Base-by-base conservation (phyloP, 352 stramenopile species). In the Phytophthora podocarpi region DNA sequence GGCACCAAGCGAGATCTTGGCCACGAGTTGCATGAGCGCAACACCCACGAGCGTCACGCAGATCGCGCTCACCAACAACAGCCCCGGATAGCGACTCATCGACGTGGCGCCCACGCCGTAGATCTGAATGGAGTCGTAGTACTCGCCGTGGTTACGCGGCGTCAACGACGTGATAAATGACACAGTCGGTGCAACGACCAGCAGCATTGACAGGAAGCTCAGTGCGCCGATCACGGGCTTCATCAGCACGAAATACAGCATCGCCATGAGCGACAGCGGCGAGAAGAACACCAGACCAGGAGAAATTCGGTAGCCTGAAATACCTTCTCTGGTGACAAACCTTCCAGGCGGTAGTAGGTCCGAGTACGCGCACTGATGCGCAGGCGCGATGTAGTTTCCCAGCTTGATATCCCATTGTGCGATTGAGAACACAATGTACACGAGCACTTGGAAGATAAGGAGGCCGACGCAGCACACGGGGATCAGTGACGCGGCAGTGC, bases 381-480 rank as follows among this genome's bases (percentile, higher is more conserved):
- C 50, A 15, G 72, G 64, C 7, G 60, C 48, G 28, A 78, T 55
- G 61, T 70, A 78, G 60, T 78, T 78, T 15, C 48, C 57, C 16
- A 78, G 51, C 51, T 76, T 75, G 23, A 89, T 83, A 45, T 93
- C 83, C 28, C 84, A 62, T 50, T 87, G 71, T 20, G 83, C 81
- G 30, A 88, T 64, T 10, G 69, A 74, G 26, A 75, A 70, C 7
- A 84, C 80, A 50, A 87, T 52, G 32, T 71, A 79, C 30, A 89
- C 63, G 20, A 93, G 63, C 6, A 83, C 53, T 30, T 81, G 76
- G 55, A 93, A 88, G 27, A 90, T 53, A 11, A 87, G 55, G 35
- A 93, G 56, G 10, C 83, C 83, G 15, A 91, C 54, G 56, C 83
- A 93, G 52, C 81, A 90, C 26, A 89, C 43, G 1, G 83, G 79